Evolutionary conservation across 352 stramenopile species (phyloP), one percentile per base, ranked within the genome.

Genomic region (Phytopythium kandeliae): DNA sequence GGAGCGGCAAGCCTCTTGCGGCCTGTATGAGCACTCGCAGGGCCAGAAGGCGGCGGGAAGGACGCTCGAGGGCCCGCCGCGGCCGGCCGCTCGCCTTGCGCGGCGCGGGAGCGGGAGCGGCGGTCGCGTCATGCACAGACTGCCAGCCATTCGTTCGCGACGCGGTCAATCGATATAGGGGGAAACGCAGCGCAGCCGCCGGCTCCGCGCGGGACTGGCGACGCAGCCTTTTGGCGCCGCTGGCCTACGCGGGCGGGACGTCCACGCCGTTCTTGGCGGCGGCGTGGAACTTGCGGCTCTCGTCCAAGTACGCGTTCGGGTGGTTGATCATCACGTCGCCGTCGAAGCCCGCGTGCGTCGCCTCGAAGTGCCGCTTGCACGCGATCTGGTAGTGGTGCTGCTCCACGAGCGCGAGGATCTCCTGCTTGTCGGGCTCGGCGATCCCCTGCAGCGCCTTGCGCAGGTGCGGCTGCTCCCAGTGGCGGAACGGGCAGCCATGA

Each of bases 401-500:
- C 63, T 97, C 86, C 44, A 95, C 91, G 6, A 96, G 74, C 2
- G 72, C 59, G 26, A 99, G 41, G 49, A 99, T 99, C 17, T 95
- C 80, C 24, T 97, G 84, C 57, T 97, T 95, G 33, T 98, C 89
- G 19, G 69, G 57, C 51, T 90, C 85, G 2, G 66, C 48, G 2
- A 91, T 58, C 21, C 93, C 85, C 17, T 85, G 71, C 12, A 99
- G 63, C 13, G 95, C 72, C 45, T 84, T 86, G 46, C 76, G 82
- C 35, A 99, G 73, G 47, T 98, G 89, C 33, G 96, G 70, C 44
- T 97, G 85, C 57, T 98, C 92, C 40, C 82, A 98, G 70, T 99
- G 93, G 34, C 92, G 89, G 80, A 98, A 99, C 22, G 97, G 97
- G 72, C 97, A 99, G 22, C 97, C 97, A 66, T 99, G 97, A 71